phyloP scores from a whole-genome alignment of 2,329 filamentous ascomycete genomes.

The Dichotomopilus funicola region DNA sequence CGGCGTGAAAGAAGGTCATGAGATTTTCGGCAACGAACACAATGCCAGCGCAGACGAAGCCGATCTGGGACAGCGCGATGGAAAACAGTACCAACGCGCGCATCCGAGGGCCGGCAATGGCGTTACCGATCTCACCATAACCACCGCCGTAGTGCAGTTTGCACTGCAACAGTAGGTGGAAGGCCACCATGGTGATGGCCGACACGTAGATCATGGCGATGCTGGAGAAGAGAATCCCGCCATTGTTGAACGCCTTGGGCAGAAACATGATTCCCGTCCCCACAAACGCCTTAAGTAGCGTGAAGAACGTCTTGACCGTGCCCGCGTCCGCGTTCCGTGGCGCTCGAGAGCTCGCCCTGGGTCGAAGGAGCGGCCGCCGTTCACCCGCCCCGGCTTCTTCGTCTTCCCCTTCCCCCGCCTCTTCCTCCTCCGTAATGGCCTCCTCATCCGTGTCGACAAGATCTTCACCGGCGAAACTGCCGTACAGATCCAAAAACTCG shows the following conservation, averaged over 20 bases:
- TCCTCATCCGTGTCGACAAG: slow-evolving; percentile 55
- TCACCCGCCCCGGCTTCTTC: slow-evolving; percentile 40
- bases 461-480: slow-evolving; percentile 70
- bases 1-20: slow-evolving; percentile 58
- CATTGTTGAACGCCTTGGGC: slow-evolving; percentile 72
- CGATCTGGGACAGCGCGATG: slow-evolving; percentile 67
- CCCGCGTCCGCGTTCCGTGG: slow-evolving; percentile 53
- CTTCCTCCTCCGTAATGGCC: slow-evolving; percentile 44
- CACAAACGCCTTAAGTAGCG: slow-evolving; percentile 69
- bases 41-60: slow-evolving; percentile 70
- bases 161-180: slow-evolving; percentile 64
- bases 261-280: slow-evolving; percentile 79
- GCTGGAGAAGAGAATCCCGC: slow-evolving; percentile 68
- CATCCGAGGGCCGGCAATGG: slow-evolving; percentile 57
- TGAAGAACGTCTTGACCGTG: slow-evolving; percentile 70
- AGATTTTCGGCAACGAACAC: slow-evolving; percentile 74
- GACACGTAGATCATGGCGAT: slow-evolving; percentile 61
- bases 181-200: slow-evolving; percentile 61
- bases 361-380: slow-evolving; percentile 53
- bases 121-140: slow-evolving; percentile 66
- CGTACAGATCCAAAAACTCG: slow-evolving; percentile 69
- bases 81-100: slow-evolving; percentile 61
- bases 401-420: slow-evolving; percentile 38
- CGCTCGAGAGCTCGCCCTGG: slow-evolving; percentile 39
- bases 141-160: slow-evolving; percentile 58